Conservation (phyloP, 2,329 filamentous ascomycete genomes). For the Aspergillus persii region DNA sequence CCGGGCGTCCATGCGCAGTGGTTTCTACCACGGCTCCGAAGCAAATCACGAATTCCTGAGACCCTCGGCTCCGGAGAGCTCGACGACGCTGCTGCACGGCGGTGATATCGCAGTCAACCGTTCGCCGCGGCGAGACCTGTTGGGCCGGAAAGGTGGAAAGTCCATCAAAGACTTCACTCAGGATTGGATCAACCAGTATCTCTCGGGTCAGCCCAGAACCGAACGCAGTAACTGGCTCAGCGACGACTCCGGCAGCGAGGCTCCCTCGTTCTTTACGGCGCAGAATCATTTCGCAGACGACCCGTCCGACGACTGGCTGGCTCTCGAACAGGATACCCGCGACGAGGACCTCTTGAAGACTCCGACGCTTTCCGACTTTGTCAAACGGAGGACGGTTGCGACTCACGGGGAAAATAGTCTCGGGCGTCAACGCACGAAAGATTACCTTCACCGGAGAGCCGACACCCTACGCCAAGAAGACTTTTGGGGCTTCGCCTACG, state of each 20-base stretch:
- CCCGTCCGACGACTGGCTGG: constrained; percentile 44
- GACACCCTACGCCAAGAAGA: constrained; percentile 45
- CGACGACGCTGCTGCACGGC: constrained; percentile 23
- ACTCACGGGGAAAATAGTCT: constrained; percentile 17
- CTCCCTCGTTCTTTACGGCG: constrained; percentile 58
- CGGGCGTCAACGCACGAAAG: constrained; percentile 30
- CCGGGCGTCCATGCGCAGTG: constrained; percentile 30
- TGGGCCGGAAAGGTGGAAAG: constrained; percentile 28
- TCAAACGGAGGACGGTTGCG: constrained; percentile 22
- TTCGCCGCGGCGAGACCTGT: constrained; percentile 24
- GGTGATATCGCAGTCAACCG: constrained; percentile 23
- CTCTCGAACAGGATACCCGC: constrained; percentile 38
- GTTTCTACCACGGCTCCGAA: constrained; percentile 22
- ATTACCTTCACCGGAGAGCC: constrained; percentile 36
- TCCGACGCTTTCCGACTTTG: constrained; percentile 39
- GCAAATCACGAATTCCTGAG: constrained; percentile 28
- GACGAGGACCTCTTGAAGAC: constrained; percentile 41
- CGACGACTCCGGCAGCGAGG: constrained; percentile 72
- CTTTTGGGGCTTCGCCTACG: constrained; percentile 47
- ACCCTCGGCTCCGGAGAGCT: constrained; percentile 26
- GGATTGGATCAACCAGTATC: constrained; percentile 82
- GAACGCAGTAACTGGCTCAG: constrained; percentile 82
- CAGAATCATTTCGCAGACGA: constrained; percentile 42
- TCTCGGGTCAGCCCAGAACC: constrained; percentile 65
- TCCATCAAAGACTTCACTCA: constrained; percentile 64